Evolutionary conservation across 371 early-diverging fungal species (phyloP).

Genomic region (Mucor circinelloides): DNA sequence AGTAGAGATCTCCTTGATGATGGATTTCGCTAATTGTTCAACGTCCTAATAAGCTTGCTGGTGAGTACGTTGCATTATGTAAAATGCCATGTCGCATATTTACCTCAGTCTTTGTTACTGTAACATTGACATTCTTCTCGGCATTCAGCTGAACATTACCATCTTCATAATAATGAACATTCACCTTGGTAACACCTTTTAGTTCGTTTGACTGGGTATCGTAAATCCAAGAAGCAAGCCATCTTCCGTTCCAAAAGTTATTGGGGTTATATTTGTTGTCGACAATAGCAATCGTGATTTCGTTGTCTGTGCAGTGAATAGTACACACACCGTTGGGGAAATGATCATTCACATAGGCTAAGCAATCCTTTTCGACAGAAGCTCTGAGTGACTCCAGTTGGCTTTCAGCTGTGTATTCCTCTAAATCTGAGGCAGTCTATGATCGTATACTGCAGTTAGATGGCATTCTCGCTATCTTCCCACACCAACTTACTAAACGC

Average conservation of each 20-base stretch:
- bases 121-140: constrained; percentile 59
- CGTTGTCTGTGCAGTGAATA: constrained; percentile 61
- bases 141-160: constrained; percentile 96
- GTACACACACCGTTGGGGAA: constrained; percentile 76
- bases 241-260: constrained; percentile 96
- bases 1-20: constrained; percentile 68
- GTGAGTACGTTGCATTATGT: not conserved
- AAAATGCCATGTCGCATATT: not conserved
- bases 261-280: constrained; percentile 88
- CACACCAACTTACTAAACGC: constrained; percentile 52
- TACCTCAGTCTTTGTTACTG: constrained; percentile 36
- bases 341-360: constrained; percentile 72
- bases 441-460: not conserved
- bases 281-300: constrained; percentile 73
- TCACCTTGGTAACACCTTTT: constrained; percentile 71
- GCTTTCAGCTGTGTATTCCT: constrained; percentile 55
- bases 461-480: not conserved
- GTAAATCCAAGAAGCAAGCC: constrained; percentile 84
- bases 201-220: constrained; percentile 61
- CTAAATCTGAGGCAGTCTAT: constrained; percentile 61
- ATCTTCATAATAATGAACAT: constrained; percentile 98
- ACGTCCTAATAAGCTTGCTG: constrained; percentile 39
- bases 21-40: constrained; percentile 49
- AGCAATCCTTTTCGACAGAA: constrained; percentile 65
- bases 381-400: constrained; percentile 54